Conservation (phyloP, 2,329 filamentous ascomycete genomes). For the Calonectria hawksworthii region DNA sequence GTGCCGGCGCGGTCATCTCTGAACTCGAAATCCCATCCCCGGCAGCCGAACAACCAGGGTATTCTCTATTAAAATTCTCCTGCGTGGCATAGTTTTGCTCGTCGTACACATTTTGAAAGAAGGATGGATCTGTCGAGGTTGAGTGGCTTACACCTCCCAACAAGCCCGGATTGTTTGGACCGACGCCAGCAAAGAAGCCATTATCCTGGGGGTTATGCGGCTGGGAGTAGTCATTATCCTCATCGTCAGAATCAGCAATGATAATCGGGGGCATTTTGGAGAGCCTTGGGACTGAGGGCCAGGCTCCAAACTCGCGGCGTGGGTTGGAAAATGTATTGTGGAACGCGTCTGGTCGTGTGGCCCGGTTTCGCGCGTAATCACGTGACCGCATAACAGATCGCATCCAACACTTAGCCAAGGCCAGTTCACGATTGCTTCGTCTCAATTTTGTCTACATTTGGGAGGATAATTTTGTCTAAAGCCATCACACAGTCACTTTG, state of each 20-base stretch:
- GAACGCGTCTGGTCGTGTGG: slow-evolving; percentile 35
- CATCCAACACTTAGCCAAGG: not conserved
- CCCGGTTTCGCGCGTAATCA: slow-evolving; percentile 35
- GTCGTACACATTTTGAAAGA: slow-evolving; percentile 63
- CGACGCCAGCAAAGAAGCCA: slow-evolving; percentile 15
- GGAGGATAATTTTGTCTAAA: not conserved
- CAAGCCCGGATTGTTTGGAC: slow-evolving; percentile 32
- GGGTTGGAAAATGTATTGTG: not conserved
- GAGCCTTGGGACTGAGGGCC: not conserved
- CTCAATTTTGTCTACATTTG: not conserved
- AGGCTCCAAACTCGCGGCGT: slow-evolving; percentile 14
- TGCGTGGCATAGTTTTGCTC: slow-evolving; percentile 57
- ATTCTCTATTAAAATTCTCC: slow-evolving; percentile 35
- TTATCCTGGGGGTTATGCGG: slow-evolving; percentile 25
- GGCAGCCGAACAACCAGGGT: slow-evolving; percentile 20
- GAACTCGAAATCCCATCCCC: slow-evolving; percentile 38
- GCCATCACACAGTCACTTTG: not conserved
- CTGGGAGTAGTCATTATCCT: slow-evolving; percentile 45
- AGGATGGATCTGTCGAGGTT: slow-evolving; percentile 62
- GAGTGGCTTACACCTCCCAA: slow-evolving; percentile 48
- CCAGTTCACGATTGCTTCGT: not conserved
- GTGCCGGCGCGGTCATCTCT: slow-evolving; percentile 44
- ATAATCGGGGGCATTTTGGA: slow-evolving; percentile 43
- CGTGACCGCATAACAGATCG: slow-evolving; percentile 26
- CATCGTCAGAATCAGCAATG: slow-evolving; percentile 59